Evolutionary conservation across 768 basidiomycete species (phyloP).

Genomic region (Podaxis mareebaensis): DNA sequence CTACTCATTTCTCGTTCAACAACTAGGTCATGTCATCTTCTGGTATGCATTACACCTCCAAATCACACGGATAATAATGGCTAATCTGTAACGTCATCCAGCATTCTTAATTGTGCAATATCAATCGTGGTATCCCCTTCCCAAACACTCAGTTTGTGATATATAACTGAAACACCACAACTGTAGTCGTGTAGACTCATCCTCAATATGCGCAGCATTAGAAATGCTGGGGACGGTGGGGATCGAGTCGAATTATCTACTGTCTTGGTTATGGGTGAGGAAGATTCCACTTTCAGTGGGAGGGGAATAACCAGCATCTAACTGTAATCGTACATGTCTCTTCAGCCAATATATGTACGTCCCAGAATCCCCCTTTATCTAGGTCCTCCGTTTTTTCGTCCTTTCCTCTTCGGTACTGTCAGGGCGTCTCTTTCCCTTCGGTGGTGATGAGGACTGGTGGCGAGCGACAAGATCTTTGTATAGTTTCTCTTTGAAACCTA

Average conservation of each 20-base stretch:
- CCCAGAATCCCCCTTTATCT: neutral
- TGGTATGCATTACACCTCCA: neutral
- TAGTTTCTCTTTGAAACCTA: neutral
- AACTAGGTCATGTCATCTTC: neutral
- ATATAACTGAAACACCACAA: neutral
- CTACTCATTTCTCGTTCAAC: neutral
- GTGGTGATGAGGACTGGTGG: neutral
- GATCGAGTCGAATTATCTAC: neutral
- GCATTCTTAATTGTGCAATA: neutral
- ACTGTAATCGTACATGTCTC: neutral
- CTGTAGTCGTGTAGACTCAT: neutral
- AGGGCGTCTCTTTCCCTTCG: neutral
- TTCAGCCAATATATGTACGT: neutral
- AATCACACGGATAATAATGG: neutral
- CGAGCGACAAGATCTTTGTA: neutral
- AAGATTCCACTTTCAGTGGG: neutral
- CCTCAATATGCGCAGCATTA: conserved; percentile 2
- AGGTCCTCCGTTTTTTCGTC: neutral
- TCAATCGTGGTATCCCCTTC: neutral
- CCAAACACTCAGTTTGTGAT: neutral
- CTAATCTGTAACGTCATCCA: neutral
- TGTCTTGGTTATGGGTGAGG: neutral
- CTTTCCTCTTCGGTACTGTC: neutral
- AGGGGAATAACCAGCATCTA: neutral
- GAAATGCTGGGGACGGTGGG: neutral